A percentile compares a stretch with the other conserved stretches of the same genome.
Evolutionary conservation across 192 early-diverging fungal genomes (phyloP).

Genomic region (Rhizophagus clarus): DNA sequence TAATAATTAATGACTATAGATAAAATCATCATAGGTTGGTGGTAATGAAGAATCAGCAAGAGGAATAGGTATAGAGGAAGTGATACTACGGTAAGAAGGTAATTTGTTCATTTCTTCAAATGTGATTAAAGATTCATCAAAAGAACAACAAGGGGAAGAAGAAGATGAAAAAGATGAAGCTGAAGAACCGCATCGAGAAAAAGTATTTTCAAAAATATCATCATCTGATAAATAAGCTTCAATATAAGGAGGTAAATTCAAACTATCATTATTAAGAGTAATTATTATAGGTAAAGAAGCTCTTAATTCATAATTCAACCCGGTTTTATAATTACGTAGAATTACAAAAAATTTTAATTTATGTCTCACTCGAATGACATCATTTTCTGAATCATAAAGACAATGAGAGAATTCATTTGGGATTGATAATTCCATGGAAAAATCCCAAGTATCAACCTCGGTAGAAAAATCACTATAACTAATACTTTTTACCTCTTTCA

Average conservation of each 20-base stretch:
- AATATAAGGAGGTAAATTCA: conserved; percentile 5
- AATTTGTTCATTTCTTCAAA: neutral
- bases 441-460: conserved; percentile 21
- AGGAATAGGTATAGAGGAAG: neutral
- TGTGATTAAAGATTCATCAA: neutral
- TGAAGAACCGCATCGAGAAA: neutral
- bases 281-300: conserved; percentile 40
- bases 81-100: conserved; percentile 1
- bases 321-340: conserved; percentile 29
- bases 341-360: conserved; percentile 37
- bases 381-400: conserved; percentile 39
- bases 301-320: conserved; percentile 37
- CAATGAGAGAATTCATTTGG: conserved; percentile 19
- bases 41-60: conserved; percentile 4
- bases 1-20: neutral
- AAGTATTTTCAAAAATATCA: neutral
- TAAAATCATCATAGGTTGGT: neutral
- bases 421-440: conserved; percentile 15
- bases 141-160: neutral
- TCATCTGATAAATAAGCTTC: neutral
- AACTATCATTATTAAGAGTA: conserved; percentile 15
- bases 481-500: conserved; percentile 8
- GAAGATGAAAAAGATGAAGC: neutral
- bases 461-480: neutral
- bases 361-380: conserved; percentile 35